phyloP scores from a whole-genome alignment of 2,329 filamentous ascomycete genomes.

The Penicillium frequentans region DNA sequence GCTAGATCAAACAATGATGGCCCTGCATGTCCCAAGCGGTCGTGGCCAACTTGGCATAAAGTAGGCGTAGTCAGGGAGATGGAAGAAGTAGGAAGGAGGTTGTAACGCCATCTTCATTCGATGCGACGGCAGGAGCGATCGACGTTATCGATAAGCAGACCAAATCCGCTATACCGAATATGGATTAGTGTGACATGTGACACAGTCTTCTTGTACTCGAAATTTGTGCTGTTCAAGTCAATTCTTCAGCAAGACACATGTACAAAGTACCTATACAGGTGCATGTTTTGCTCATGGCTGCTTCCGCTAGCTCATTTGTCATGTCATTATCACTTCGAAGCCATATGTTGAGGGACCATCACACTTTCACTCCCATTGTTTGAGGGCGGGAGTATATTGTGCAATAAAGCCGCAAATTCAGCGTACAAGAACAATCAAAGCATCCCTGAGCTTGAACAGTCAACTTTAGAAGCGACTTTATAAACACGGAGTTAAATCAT shows the following conservation, averaged over 20 bases:
- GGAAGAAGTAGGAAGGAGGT: not conserved
- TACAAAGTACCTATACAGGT: too few species aligned
- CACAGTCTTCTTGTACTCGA: not conserved
- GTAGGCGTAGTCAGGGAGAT: not conserved
- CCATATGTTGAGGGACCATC: too few species aligned
- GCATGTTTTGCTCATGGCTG: too few species aligned
- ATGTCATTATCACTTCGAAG: too few species aligned
- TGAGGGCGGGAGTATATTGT: too few species aligned
- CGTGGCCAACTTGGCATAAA: not conserved
- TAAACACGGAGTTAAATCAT: not conserved
- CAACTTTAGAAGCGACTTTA: too few species aligned
- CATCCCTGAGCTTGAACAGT: too few species aligned
- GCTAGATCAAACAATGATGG: not conserved
- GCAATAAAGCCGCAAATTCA: too few species aligned
- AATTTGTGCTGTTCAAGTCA: not conserved
- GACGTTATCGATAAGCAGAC: constrained; percentile 20
- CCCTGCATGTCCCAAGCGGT: not conserved
- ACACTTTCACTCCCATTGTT: too few species aligned
- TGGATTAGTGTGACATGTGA: not conserved
- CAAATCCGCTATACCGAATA: not conserved
- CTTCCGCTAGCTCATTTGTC: too few species aligned
- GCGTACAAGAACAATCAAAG: too few species aligned
- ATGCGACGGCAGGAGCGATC: constrained; percentile 15
- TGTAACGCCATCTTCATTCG: not conserved
- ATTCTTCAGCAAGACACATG: not conserved